Conservation (phyloP, 176 grass and related monocot genomes). For the Eleusine coracana region DNA sequence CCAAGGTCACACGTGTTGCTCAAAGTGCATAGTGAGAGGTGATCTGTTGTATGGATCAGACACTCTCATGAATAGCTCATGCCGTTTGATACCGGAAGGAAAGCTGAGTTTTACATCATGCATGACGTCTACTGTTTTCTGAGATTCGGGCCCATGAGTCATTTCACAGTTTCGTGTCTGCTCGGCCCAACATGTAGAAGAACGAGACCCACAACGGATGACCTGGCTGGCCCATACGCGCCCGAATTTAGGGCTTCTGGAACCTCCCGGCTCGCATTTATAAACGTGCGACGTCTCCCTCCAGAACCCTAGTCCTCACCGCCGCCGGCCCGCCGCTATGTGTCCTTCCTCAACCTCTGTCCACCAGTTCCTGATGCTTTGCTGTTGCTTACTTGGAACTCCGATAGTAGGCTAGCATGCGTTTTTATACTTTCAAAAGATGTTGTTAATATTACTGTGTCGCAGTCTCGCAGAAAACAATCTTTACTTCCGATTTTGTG, state of each 20-base stretch:
- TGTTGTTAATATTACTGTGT: too few species aligned
- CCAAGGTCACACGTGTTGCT: too few species aligned
- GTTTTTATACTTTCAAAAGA: background rate
- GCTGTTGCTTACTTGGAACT: background rate
- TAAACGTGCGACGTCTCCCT: background rate
- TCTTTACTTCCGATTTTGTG: background rate
- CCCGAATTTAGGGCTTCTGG: background rate
- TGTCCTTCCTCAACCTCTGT: background rate
- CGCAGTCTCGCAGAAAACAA: background rate
- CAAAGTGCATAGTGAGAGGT: too few species aligned
- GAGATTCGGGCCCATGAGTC: background rate
- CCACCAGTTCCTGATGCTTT: background rate
- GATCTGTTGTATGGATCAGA: too few species aligned
- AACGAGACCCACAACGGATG: background rate
- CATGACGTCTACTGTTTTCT: background rate
- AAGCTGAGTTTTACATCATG: too few species aligned
- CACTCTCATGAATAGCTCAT: too few species aligned
- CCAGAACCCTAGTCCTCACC: background rate
- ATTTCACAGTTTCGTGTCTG: background rate
- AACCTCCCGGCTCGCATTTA: slow-evolving; percentile 18
- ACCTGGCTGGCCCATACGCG: background rate
- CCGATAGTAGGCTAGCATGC: too few species aligned
- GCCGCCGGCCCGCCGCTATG: background rate
- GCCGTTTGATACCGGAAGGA: too few species aligned
- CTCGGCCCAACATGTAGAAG: background rate